Evolutionary conservation across 371 early-diverging fungal genomes (phyloP).

Genomic region (Zopfochytrium polystomum): DNA sequence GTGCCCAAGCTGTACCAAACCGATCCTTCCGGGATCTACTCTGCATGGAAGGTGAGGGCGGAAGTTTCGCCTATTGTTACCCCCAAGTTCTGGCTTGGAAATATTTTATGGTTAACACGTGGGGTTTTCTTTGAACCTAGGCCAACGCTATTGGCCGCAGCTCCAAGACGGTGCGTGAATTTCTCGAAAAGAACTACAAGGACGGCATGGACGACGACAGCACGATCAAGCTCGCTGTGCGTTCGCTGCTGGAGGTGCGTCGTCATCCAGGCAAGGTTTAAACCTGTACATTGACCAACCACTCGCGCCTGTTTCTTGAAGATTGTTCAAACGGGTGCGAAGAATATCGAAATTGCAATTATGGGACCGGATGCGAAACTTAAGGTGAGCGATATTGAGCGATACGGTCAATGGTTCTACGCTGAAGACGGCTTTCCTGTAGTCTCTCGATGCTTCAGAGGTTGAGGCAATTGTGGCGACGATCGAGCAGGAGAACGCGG

Average conservation of each 20-base stretch:
- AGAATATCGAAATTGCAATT: conserved; percentile 95
- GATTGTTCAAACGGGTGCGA: conserved; percentile 98
- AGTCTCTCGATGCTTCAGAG: conserved; percentile 72
- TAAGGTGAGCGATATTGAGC: conserved; percentile 49
- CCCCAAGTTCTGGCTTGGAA: background rate
- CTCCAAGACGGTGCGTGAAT: conserved; percentile 95
- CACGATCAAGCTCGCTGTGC: conserved; percentile 86
- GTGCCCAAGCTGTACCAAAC: conserved; percentile 95
- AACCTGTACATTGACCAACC: too few species aligned
- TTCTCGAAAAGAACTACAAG: conserved; percentile 94
- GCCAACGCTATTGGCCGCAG: conserved; percentile 96
- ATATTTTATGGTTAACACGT: background rate
- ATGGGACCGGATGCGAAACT: conserved; percentile 72
- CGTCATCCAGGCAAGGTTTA: background rate
- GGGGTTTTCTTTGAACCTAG: conserved; percentile 23
- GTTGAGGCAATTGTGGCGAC: conserved; percentile 78
- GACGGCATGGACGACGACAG: conserved; percentile 78
- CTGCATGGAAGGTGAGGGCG: conserved; percentile 82
- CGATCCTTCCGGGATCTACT: conserved; percentile 99
- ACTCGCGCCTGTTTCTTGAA: conserved; percentile 21
- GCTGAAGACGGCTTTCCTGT: background rate
- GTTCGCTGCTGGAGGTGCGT: conserved; percentile 81
- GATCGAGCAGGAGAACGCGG: conserved; percentile 92
- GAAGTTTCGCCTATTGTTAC: background rate
- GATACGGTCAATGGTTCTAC: background rate